phyloP scores from a whole-genome alignment of 352 stramenopile genomes.

The Globisporangium abappressorium region DNA sequence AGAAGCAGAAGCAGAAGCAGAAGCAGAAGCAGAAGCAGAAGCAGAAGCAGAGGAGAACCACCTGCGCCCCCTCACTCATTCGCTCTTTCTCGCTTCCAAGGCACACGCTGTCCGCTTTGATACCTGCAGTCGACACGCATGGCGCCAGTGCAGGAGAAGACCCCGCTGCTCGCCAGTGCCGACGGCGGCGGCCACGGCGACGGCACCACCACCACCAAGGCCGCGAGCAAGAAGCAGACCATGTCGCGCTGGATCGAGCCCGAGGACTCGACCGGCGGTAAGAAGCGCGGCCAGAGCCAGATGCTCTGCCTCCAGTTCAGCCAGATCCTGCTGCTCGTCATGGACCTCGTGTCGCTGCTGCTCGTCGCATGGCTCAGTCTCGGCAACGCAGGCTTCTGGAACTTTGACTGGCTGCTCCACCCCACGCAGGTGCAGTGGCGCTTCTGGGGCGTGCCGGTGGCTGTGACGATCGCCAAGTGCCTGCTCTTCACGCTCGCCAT shows the following conservation, averaged over 20 bases:
- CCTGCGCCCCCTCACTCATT: background rate
- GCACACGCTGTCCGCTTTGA: background rate
- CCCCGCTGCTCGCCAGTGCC: conserved; percentile 12
- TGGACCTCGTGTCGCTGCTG: conserved; percentile 43
- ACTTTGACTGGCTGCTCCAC: conserved; percentile 46
- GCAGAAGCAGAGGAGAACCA: background rate
- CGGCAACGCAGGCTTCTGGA: conserved; percentile 32
- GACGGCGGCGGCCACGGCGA: background rate
- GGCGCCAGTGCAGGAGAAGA: conserved; percentile 11
- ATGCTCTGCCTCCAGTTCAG: conserved; percentile 21
- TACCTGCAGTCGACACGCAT: conserved; percentile 3
- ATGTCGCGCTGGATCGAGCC: conserved; percentile 22
- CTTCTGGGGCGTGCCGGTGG: conserved; percentile 74
- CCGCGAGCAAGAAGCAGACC: conserved; percentile 15
- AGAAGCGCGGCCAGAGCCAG: conserved; percentile 15
- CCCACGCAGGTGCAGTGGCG: conserved; percentile 47
- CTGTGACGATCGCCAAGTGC: conserved; percentile 58
- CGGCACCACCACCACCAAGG: background rate
- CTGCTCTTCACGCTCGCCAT: conserved; percentile 55
- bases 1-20: background rate
- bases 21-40: too few relatives aligned
- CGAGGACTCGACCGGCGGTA: conserved; percentile 14
- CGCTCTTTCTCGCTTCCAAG: background rate
- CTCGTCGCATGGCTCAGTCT: conserved; percentile 51
- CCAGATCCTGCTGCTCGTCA: conserved; percentile 15